Percentiles rank a stretch among this genome's conserved stretches.
These are phyloP conservation scores for Apiospora arundinis DNA, from an alignment of 2,329 filamentous ascomycete genomes.

Conservation along the genomic window DNA sequence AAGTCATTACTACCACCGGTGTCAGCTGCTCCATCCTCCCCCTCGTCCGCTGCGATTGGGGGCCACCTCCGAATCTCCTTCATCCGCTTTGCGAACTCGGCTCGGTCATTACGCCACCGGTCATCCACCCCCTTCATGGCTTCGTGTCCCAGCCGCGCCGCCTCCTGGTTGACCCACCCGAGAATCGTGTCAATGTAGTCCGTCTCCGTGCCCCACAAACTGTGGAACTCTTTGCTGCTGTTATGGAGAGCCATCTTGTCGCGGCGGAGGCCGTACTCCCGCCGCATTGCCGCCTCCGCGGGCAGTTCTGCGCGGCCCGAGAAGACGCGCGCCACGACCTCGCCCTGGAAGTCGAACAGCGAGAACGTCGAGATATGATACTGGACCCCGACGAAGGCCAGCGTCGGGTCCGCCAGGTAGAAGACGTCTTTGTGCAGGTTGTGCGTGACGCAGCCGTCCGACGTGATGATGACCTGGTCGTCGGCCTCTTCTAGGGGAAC, in stretches of 20 bases:
- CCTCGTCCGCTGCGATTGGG: background rate
- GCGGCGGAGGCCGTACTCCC: constrained; percentile 40
- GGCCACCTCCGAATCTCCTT: constrained; percentile 1
- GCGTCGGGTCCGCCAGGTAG: constrained; percentile 70
- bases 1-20: background rate
- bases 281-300: constrained; percentile 44
- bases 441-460: constrained; percentile 66
- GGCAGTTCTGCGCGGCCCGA: constrained; percentile 54
- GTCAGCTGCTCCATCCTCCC: no score
- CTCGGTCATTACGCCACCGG: constrained; percentile 34
- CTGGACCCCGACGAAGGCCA: constrained; percentile 69
- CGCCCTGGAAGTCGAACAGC: constrained; percentile 73
- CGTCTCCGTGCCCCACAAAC: constrained; percentile 41
- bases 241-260: background rate
- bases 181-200: constrained; percentile 42
- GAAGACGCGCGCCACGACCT: constrained; percentile 63
- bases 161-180: constrained; percentile 36
- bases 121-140: constrained; percentile 41
- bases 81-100: background rate
- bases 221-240: constrained; percentile 45
- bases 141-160: constrained; percentile 29
- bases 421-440: constrained; percentile 76
- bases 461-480: constrained; percentile 62
- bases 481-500: constrained; percentile 52
- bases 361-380: constrained; percentile 73